Evolutionary conservation across 2,329 filamentous ascomycete species (phyloP), one percentile per base, ranked within the genome.

Genomic region (Fusarium tupiense): DNA sequence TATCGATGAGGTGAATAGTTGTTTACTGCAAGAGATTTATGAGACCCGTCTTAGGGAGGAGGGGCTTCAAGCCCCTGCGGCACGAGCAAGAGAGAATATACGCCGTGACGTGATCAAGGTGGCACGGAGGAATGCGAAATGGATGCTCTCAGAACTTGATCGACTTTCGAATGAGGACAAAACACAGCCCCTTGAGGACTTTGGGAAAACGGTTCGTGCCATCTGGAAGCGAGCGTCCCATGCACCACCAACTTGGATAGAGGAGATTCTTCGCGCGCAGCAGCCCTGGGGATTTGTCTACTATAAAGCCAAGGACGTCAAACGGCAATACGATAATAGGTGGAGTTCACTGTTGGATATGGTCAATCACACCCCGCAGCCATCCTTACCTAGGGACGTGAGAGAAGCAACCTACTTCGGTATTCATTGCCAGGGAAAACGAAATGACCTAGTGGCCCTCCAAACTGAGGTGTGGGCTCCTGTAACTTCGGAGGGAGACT

Each of bases 401-500:
- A 50, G 47, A 31, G 29, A 12, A 50, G 47, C 26, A 6, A 49
- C 26, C 10, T 49, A 31, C 46, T 31, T 31, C 14, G 3, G 26
- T 31, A 50, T 50, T 10, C 14, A 50, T 50, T 31, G 29, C 29
- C 20, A 50, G 20, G 14, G 47, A n/a, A 50, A 50, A n/a, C 47
- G 20, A 1, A 3, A 13, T 6, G 29, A 31, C 0, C 20, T 50
- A 3, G 5, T n/a, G 26, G 20, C 26, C 3, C 26, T 49, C 10
- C 20, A 49, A 31, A 31, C 29, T 3, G 29, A 50, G 22, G 16
- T 19, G 1, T 50, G 29, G 22, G 47, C 47, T 33, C 2, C 29
- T 2, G 22, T 0, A 13, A 1, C 16, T 19, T 13, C 29, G 0
- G 16, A 50, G 10, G 22, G 16, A 9, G 7, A 9, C 16, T n/a